Evolutionary conservation across 1,284 basidiomycete genomes (phyloP).

Genomic region (Ustilago bromivora): DNA sequence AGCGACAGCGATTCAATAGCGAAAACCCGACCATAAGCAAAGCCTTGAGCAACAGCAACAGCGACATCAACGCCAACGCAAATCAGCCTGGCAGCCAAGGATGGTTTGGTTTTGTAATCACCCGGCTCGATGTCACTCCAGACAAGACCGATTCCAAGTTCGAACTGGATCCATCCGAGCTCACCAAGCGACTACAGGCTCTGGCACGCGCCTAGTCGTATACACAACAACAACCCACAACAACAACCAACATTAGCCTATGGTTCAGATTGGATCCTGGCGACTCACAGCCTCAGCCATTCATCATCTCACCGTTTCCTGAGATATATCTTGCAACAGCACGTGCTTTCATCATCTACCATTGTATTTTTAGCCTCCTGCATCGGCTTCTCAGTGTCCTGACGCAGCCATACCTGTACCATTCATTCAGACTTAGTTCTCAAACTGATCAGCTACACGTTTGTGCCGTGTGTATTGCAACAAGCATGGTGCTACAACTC

Average conservation of each 20-base stretch:
- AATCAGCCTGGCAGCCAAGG: conserved; percentile 18
- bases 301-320: background rate
- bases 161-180: conserved; percentile 36
- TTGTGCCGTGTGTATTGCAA: background rate
- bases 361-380: conserved; percentile 30
- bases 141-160: conserved; percentile 9
- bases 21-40: conserved; percentile 22
- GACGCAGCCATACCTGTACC: background rate
- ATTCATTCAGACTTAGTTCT: background rate
- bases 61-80: background rate
- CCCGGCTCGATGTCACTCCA: conserved; percentile 23
- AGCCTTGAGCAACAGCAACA: background rate
- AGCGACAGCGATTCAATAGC: conserved; percentile 41
- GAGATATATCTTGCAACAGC: background rate
- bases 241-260: background rate
- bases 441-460: background rate
- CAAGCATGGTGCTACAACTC: conserved; percentile 17
- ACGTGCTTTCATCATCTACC: background rate
- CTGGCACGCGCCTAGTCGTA: conserved; percentile 17
- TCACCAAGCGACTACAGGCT: conserved; percentile 22
- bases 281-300: background rate
- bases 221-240: background rate
- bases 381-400: conserved; percentile 2
- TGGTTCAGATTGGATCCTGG: conserved; percentile 12
- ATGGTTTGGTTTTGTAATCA: conserved; percentile 44